Conservation (phyloP, 1,284 basidiomycete genomes). For the Schizophyllum amplum region DNA sequence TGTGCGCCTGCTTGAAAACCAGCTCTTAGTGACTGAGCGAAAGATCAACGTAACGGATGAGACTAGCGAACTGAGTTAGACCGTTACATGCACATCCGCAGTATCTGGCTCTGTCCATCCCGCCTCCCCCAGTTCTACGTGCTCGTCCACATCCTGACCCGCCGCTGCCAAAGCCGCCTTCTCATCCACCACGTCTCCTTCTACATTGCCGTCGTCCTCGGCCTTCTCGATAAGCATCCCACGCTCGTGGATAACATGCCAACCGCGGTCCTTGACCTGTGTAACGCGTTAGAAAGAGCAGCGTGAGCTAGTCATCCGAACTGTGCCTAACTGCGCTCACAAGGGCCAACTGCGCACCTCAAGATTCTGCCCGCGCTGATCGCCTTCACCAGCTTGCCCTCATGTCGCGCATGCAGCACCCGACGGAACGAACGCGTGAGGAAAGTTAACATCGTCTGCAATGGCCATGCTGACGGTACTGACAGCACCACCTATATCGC, state of each 20-base stretch:
- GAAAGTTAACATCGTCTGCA: conserved; percentile 68
- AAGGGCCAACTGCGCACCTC: conserved; percentile 30
- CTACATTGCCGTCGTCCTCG: conserved; percentile 34
- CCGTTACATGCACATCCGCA: not conserved
- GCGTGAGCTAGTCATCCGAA: not conserved
- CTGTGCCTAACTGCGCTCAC: too few relatives aligned
- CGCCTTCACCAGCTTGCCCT: conserved; percentile 66
- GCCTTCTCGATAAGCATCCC: conserved; percentile 64
- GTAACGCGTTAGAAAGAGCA: conserved; percentile 5
- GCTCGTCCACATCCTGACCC: not conserved
- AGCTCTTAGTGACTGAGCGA: too few relatives aligned
- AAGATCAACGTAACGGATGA: too few relatives aligned
- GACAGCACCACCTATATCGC: conserved; percentile 58
- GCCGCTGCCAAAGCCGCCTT: conserved; percentile 21
- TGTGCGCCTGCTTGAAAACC: too few relatives aligned
- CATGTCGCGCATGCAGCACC: conserved; percentile 62
- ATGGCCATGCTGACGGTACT: conserved; percentile 70
- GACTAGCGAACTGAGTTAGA: not conserved
- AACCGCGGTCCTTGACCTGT: conserved; percentile 45
- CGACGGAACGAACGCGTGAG: conserved; percentile 70
- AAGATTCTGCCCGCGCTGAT: conserved; percentile 67
- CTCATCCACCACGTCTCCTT: conserved; percentile 27
- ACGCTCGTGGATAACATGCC: conserved; percentile 47
- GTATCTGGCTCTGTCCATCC: not conserved
- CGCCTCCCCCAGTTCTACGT: not conserved